Evolutionary conservation across 192 early-diverging fungal genomes (phyloP).

Genomic region (Lobosporangium transversale): DNA sequence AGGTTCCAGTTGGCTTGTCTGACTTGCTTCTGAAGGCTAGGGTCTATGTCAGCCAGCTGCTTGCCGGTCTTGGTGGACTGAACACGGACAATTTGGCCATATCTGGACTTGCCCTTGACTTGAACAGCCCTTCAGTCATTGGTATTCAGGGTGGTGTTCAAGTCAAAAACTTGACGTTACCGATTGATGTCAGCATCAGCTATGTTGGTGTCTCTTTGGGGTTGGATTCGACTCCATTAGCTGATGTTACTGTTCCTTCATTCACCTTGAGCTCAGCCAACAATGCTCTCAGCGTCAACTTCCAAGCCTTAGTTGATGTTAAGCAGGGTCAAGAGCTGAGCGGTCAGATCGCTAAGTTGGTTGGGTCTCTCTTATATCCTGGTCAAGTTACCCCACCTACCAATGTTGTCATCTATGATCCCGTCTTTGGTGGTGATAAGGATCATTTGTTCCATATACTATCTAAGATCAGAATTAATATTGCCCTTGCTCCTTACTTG

Average conservation of each 20-base stretch:
- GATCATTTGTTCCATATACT: conserved; percentile 49
- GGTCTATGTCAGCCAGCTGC: conserved; percentile 18
- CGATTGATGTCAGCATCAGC: conserved; percentile 45
- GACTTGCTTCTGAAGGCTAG: conserved; percentile 18
- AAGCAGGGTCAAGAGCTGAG: conserved; percentile 32
- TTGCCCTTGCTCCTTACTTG: conserved; percentile 43
- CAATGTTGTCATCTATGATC: conserved; percentile 42
- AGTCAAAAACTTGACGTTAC: conserved; percentile 31
- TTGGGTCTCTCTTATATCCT: conserved; percentile 39
- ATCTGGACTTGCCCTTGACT: conserved; percentile 37
- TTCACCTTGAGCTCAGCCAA: conserved; percentile 36
- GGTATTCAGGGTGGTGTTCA: conserved; percentile 32
- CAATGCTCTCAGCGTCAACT: conserved; percentile 24
- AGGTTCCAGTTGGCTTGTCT: conserved; percentile 24
- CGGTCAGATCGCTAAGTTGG: conserved; percentile 33
- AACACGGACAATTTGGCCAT: conserved; percentile 30
- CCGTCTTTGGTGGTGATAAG: conserved; percentile 50
- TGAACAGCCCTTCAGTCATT: conserved; percentile 50
- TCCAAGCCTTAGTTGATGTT: conserved; percentile 35
- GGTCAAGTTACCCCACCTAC: conserved; percentile 47
- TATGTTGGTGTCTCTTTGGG: conserved; percentile 41
- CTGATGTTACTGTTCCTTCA: conserved; percentile 28
- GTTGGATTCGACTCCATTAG: conserved; percentile 35
- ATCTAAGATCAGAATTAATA: conserved; percentile 37
- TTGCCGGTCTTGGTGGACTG: conserved; percentile 39